Conservation (phyloP, 768 basidiomycete genomes). For the Kwoniella sp. region DNA sequence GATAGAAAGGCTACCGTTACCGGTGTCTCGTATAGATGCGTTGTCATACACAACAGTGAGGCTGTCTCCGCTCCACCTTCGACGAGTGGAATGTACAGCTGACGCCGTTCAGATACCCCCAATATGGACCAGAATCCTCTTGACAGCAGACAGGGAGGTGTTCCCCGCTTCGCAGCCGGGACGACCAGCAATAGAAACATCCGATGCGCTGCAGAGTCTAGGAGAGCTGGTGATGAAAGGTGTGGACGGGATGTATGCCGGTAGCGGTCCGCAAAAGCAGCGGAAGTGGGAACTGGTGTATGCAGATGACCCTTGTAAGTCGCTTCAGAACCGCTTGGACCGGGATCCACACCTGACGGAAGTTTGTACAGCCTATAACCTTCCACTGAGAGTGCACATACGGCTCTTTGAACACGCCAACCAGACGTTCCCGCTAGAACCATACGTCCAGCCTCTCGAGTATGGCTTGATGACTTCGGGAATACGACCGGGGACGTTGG, state of each 20-base stretch:
- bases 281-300: conserved; percentile 35
- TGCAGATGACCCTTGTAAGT: conserved; percentile 10
- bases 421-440: conserved; percentile 27
- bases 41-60: conserved; percentile 38
- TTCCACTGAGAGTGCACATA: conserved; percentile 28
- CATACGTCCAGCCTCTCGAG: conserved; percentile 35
- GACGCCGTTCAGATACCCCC: conserved; percentile 7
- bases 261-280: conserved; percentile 18
- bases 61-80: neutral
- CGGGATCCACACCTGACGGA: neutral
- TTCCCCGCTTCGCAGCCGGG: conserved; percentile 33
- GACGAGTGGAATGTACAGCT: neutral
- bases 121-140: conserved; percentile 24
- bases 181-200: conserved; percentile 7
- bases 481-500: conserved; percentile 27
- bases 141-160: conserved; percentile 30
- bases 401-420: conserved; percentile 18
- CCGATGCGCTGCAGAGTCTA: conserved; percentile 17
- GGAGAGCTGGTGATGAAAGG: conserved; percentile 24
- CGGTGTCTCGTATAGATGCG: conserved; percentile 59
- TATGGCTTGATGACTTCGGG: conserved; percentile 23
- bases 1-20: conserved; percentile 74
- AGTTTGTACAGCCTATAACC: neutral
- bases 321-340: neutral
- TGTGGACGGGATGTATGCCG: conserved; percentile 27